Evolutionary conservation across 1,284 basidiomycete genomes (phyloP), one percentile per base, ranked within the genome.

Genomic region (Neotropicomus parvogracilis): DNA sequence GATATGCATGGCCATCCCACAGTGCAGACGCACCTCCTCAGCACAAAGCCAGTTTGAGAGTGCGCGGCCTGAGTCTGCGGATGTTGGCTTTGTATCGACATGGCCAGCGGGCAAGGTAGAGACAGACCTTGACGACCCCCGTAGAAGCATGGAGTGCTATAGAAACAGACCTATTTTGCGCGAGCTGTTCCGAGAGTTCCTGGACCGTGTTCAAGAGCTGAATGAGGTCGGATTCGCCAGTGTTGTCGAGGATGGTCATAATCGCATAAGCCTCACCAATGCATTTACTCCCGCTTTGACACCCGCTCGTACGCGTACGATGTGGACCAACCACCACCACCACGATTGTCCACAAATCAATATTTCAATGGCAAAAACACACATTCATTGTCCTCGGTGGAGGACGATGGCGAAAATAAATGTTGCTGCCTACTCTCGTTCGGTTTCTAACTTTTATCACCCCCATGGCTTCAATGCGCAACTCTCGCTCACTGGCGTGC

Each of bases 31-130:
- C 55, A 85, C 73, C 93, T 80, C 50, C 95, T 80, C 32, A 99
- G 71, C 7, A 97, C 92, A 67, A 95, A 99, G 1, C 95, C 95
- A 1, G 91, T 92, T 59, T 88, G 82, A 21, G 82, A 76, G 62
- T 87, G 82, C 14, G 81, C 65, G 5, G 83, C 80, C 64, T 85
- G 82, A 31, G 70, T 73, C 84, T 86, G 59, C 19, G 46, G 17
- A 54, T 3, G 32, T 45, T 36, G 13, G 31, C 17, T 49, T 20
- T 38, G 49, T 39, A 45, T 38, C 27, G n/a, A 16, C 34, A 10
- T 37, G 19, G 42, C 34, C 20, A 20, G 37, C 29, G 6, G 24
- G 14, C 16, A 32, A 31, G 19, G 13, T 19, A 16, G 13, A 47
- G 31, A 69, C 73, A 31, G 37, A 89, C 91, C 79, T 95, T 95